Evolutionary conservation across 441 rosid species (phyloP).

Genomic region (Populus hybrid): DNA sequence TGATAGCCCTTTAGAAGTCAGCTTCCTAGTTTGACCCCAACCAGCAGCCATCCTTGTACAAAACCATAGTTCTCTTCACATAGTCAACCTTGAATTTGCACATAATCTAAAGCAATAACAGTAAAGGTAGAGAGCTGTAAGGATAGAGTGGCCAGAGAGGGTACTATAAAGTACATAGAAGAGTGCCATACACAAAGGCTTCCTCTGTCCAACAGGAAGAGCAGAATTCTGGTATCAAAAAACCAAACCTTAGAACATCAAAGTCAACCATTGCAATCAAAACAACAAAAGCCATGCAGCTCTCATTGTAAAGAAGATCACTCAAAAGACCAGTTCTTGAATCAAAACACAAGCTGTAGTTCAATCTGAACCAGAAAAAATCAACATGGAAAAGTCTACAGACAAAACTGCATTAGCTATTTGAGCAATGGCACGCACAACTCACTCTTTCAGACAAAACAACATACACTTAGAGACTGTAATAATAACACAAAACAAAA

Average conservation of each 20-base stretch:
- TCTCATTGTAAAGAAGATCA: background rate
- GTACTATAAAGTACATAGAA: constrained; percentile 3
- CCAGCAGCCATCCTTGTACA: constrained; percentile 9
- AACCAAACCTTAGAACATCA: constrained; percentile 7
- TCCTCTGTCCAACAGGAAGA: constrained; percentile 33
- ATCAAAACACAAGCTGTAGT: constrained; percentile 14
- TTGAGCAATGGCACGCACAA: constrained; percentile 17
- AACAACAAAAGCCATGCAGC: constrained; percentile 29
- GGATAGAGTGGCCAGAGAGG: constrained; percentile 4
- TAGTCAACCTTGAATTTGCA: constrained; percentile 13
- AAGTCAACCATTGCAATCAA: constrained; percentile 16
- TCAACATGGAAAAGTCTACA: constrained; percentile 15
- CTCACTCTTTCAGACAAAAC: constrained; percentile 47
- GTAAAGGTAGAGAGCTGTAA: background rate
- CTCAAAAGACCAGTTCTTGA: constrained; percentile 13
- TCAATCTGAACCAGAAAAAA: constrained; percentile 25
- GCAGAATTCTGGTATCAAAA: constrained; percentile 25
- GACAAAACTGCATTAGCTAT: constrained; percentile 21
- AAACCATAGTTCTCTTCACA: constrained; percentile 9
- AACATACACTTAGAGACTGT: constrained; percentile 49
- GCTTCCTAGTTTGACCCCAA: constrained; percentile 18
- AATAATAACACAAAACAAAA: constrained; percentile 17
- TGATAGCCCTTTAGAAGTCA: constrained; percentile 13
- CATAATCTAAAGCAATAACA: constrained; percentile 1
- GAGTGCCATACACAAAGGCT: constrained; percentile 3